phyloP scores from a whole-genome alignment of 1,284 basidiomycete species.

The Ganoderma boninense region DNA sequence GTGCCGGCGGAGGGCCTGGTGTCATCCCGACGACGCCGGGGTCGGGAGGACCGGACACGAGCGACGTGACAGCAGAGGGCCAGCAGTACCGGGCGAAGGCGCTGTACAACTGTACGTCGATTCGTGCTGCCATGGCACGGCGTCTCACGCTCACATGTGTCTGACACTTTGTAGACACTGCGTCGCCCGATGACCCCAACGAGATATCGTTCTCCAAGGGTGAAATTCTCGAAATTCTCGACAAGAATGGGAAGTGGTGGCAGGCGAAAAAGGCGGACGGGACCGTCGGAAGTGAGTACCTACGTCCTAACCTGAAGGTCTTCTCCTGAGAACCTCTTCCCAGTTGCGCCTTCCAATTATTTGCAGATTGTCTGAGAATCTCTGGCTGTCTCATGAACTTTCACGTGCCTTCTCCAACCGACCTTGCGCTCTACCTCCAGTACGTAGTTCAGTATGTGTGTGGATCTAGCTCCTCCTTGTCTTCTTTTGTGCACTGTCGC shows the following conservation, averaged over 20 bases:
- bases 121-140: neutral
- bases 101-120: constrained; percentile 81
- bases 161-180: constrained; percentile 68
- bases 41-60: constrained; percentile 29
- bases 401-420: constrained; percentile 28
- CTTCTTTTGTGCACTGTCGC: constrained; percentile 17
- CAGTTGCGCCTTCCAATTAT: constrained; percentile 86
- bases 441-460: constrained; percentile 16
- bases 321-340: constrained; percentile 31
- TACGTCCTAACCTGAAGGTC: neutral
- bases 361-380: constrained; percentile 68
- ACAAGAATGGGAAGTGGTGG: constrained; percentile 97
- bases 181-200: constrained; percentile 93
- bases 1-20: constrained; percentile 51
- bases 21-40: constrained; percentile 33
- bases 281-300: constrained; percentile 76
- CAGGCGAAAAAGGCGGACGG: constrained; percentile 91
- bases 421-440: constrained; percentile 8
- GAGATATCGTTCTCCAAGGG: constrained; percentile 96
- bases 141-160: constrained; percentile 10
- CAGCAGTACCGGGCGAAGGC: constrained; percentile 85
- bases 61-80: constrained; percentile 43
- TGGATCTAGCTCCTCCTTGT: constrained; percentile 16
- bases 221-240: constrained; percentile 93
- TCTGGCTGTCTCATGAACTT: constrained; percentile 27